These are phyloP conservation scores for Fraxinus albicans DNA, from an alignment of 305 asterid genomes.

Conservation along the genomic window DNA sequence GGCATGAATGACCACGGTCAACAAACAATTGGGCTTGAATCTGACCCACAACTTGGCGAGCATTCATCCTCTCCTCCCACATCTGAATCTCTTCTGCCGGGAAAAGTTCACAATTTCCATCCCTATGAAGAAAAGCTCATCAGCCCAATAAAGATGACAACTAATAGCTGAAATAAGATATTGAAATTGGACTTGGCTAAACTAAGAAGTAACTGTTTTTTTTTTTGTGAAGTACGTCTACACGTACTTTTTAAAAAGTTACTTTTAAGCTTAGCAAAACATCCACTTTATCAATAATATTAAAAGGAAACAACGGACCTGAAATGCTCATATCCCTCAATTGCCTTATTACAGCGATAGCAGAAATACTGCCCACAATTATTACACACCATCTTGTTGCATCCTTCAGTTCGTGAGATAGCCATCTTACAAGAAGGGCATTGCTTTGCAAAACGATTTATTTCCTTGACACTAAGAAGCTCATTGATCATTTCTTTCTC, in stretches of 20 bases:
- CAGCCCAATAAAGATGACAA: conserved; percentile 1
- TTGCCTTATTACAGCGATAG: conserved; percentile 65
- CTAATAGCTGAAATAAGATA: not conserved
- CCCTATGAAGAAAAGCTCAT: conserved; percentile 42
- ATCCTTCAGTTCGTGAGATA: conserved; percentile 79
- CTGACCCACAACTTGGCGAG: conserved; percentile 52
- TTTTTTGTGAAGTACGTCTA: not conserved
- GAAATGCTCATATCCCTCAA: conserved; percentile 82
- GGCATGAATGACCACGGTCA: conserved; percentile 55
- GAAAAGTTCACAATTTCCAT: conserved; percentile 65
- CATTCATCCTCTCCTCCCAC: conserved; percentile 74
- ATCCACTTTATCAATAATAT: not conserved
- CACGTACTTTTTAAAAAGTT: not conserved
- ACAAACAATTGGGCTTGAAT: conserved; percentile 44
- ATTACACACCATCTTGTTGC: conserved; percentile 82
- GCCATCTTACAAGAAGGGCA: conserved; percentile 96
- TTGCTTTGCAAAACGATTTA: conserved; percentile 57
- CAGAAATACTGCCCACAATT: conserved; percentile 83
- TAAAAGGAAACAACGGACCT: conserved; percentile 44
- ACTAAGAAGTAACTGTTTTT: not conserved
- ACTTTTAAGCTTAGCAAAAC: not conserved
- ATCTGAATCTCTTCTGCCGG: conserved; percentile 56
- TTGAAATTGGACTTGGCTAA: not conserved
- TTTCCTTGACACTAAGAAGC: conserved; percentile 59
- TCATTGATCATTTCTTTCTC: conserved; percentile 80